Percentiles rank a stretch among this genome's conserved stretches.
Conservation (phyloP, 164 flowering plant species). For the Macadamia integrifolia region DNA sequence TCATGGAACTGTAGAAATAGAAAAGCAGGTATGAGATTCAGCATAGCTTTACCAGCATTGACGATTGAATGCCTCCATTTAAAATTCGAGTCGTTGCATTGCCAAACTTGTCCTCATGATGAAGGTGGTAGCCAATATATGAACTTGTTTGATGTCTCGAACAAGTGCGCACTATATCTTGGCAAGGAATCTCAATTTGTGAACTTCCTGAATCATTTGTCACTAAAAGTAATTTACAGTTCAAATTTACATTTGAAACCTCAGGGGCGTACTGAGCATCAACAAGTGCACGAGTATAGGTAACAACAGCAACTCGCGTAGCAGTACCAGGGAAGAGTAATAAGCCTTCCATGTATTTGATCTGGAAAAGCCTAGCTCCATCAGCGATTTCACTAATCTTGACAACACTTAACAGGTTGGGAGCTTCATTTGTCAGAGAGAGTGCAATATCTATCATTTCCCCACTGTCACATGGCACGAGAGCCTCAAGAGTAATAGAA, state of each 20-base stretch:
- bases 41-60: constrained; percentile 32
- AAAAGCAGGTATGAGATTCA: neutral
- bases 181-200: constrained; percentile 56
- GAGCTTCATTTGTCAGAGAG: constrained; percentile 46
- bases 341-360: constrained; percentile 54
- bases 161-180: constrained; percentile 35
- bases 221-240: constrained; percentile 43
- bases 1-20: neutral
- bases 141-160: constrained; percentile 24
- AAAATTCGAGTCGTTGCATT: constrained; percentile 21
- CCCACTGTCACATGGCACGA: constrained; percentile 29
- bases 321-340: constrained; percentile 56
- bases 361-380: constrained; percentile 27
- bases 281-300: constrained; percentile 19
- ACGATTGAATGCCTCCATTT: constrained; percentile 17
- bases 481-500: constrained; percentile 42
- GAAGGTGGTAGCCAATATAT: constrained; percentile 13
- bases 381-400: constrained; percentile 48
- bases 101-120: constrained; percentile 15
- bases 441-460: constrained; percentile 33
- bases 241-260: constrained; percentile 14
- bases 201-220: constrained; percentile 61
- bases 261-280: constrained; percentile 16
- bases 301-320: constrained; percentile 50
- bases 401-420: constrained; percentile 38